These are phyloP conservation scores for Pseudoturritis turrita DNA, from an alignment of 345 rosid species.

Conservation along the genomic window DNA sequence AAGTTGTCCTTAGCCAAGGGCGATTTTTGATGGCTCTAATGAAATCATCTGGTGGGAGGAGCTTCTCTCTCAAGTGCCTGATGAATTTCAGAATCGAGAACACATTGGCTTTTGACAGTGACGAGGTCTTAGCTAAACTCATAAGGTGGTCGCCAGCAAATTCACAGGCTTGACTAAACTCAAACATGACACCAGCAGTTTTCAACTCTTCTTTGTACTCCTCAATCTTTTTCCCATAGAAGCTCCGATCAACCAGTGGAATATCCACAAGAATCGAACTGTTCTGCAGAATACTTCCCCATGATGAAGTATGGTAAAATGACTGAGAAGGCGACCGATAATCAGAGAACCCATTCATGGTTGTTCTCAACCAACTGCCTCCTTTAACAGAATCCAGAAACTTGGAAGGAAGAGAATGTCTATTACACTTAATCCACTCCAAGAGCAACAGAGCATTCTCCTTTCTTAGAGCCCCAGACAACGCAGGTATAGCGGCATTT, in stretches of 20 bases:
- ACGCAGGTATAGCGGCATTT: slow-evolving; percentile 44
- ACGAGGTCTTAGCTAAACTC: slow-evolving; percentile 40
- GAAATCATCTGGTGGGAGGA: slow-evolving; percentile 40
- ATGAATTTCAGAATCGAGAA: slow-evolving; percentile 55
- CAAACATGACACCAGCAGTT: slow-evolving; percentile 56
- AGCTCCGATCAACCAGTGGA: slow-evolving; percentile 56
- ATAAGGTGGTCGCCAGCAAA: slow-evolving; percentile 55
- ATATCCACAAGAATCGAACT: slow-evolving; percentile 53
- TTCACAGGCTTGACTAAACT: slow-evolving; percentile 48
- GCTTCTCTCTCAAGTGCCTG: slow-evolving; percentile 37
- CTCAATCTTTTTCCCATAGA: slow-evolving; percentile 43
- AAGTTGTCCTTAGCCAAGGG: slow-evolving; percentile 48
- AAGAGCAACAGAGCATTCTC: slow-evolving; percentile 51
- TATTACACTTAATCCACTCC: slow-evolving; percentile 40
- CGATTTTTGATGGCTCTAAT: slow-evolving; percentile 34
- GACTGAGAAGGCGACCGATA: slow-evolving; percentile 58
- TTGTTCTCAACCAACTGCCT: slow-evolving; percentile 64
- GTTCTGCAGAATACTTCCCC: slow-evolving; percentile 59
- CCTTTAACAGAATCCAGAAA: slow-evolving; percentile 45
- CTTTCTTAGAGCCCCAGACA: slow-evolving; percentile 46
- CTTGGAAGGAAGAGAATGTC: slow-evolving; percentile 29
- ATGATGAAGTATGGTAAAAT: slow-evolving; percentile 44
- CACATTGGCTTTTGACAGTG: slow-evolving; percentile 35
- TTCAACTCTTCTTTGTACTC: slow-evolving; percentile 42
- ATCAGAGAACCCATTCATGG: slow-evolving; percentile 39